phyloP scores from a whole-genome alignment of 2,329 filamentous ascomycete species.

The Phaeosphaeria sp. region DNA sequence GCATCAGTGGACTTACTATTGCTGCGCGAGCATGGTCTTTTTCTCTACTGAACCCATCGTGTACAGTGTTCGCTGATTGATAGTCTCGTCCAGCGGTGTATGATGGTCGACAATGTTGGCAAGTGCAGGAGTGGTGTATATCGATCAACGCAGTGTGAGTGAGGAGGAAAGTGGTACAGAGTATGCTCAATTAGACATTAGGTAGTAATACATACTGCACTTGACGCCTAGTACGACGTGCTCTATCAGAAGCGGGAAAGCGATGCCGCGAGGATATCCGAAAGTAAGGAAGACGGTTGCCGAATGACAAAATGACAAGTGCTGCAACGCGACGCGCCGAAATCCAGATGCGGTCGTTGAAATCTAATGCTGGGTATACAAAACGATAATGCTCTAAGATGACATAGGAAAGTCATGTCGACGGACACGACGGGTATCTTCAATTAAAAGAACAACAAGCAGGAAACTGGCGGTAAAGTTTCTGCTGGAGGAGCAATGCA shows the following conservation, averaged over 20 bases:
- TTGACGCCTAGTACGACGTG: conserved; percentile 4
- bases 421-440: conserved; percentile 8
- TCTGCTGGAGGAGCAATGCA: background rate
- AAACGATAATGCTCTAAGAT: background rate
- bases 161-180: background rate
- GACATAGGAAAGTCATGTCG: conserved; percentile 4
- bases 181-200: background rate
- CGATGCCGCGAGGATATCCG: conserved; percentile 10
- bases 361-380: conserved; percentile 9
- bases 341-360: background rate
- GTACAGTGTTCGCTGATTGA: background rate
- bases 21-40: conserved; percentile 37
- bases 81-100: background rate
- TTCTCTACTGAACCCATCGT: conserved; percentile 24
- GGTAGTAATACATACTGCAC: conserved; percentile 1
- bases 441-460: conserved; percentile 1
- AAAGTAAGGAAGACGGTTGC: conserved; percentile 18
- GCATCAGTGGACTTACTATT: conserved; percentile 21
- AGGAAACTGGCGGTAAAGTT: background rate
- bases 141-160: background rate
- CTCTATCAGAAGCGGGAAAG: conserved; percentile 12
- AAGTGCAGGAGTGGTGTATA: background rate
- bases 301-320: conserved; percentile 3
- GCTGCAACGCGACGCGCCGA: conserved; percentile 4
- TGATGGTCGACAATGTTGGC: background rate